A percentile compares a stretch with the other conserved stretches of the same genome.
Conservation (phyloP, 768 basidiomycete genomes). For the Naganishia kalamii region DNA sequence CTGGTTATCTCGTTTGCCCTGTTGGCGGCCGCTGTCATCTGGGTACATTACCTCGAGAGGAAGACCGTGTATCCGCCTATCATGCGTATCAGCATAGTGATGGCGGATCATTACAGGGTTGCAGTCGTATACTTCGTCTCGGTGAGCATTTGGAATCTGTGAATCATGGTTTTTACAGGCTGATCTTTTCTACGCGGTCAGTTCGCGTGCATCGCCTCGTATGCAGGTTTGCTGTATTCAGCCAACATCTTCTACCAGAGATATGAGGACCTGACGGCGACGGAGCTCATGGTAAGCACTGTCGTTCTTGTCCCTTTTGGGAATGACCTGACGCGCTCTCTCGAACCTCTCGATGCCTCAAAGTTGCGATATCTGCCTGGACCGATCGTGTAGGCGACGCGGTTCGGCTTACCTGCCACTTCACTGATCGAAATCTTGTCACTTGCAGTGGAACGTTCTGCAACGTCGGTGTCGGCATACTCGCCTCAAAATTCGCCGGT, state of each 20-base stretch:
- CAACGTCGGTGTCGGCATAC: conserved; percentile 18
- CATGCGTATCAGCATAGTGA: conserved; percentile 29
- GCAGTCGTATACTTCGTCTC: conserved; percentile 16
- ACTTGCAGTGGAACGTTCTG: conserved; percentile 2
- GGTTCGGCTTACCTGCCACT: not conserved
- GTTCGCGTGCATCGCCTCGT: conserved; percentile 13
- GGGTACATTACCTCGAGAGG: conserved; percentile 60
- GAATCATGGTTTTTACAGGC: not conserved
- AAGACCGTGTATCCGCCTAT: conserved; percentile 28
- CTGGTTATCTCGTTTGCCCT: conserved; percentile 61
- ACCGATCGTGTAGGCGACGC: not conserved
- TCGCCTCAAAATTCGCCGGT: conserved; percentile 24
- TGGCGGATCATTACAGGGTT: conserved; percentile 21
- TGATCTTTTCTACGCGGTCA: not conserved
- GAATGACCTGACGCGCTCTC: not conserved
- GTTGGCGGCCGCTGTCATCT: conserved; percentile 55
- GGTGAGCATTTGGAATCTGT: not conserved
- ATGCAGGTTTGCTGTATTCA: conserved; percentile 24
- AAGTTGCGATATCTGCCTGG: not conserved
- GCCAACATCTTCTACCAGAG: conserved; percentile 32
- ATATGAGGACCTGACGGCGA: conserved; percentile 26
- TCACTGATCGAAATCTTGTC: not conserved
- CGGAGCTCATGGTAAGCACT: conserved; percentile 12
- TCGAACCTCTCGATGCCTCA: not conserved
- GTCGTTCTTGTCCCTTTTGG: not conserved